Evolutionary conservation across 2,329 filamentous ascomycete species (phyloP), one percentile per base, ranked within the genome.

Genomic region (Aspergillus sclerotialis): DNA sequence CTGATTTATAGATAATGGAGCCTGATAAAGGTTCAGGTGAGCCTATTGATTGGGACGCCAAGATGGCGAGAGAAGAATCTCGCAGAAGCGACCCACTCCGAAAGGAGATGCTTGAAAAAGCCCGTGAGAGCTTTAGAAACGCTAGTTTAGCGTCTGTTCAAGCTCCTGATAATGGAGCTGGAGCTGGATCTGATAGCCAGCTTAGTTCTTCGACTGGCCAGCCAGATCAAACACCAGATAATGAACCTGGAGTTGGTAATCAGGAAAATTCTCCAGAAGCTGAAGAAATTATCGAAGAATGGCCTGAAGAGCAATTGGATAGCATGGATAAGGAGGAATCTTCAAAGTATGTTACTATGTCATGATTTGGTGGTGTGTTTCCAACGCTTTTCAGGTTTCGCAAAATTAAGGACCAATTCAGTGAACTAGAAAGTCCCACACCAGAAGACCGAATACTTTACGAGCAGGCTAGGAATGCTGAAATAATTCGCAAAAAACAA

Each of bases 361-460:
- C 19, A 10, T 23, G 7, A 23, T 23, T 23, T 7, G 19, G 19
- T 10, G 6, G 10, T 10, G 19, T 10, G 19, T 10, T 23, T 7
- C 6, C 19, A 7, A 10, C 7, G 6, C 19, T 6, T 23, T 23
- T 18, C 6, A 48, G 45, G 14, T 46, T 44, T 13, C 12, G 39
- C 7, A 25, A 28, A 8, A 13, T 39, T 4, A 10, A 46, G 15
- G 14, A 13, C 9, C 35, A 38, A 31, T 48, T 32, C 9, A 14
- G 35, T 4, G 10, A 12, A 7, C 28, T 46, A 8, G 4, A 28
- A 3, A 32, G 33, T 9, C 42, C 38, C 7, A 40, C 37, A 9
- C 15, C 36, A 7, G 35, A 11, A 15, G 36, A 48, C 9, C 21
- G 5, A n/a, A 30, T 46, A 16, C 29, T 16, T 5, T 42, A 37